A percentile compares a stretch with the other conserved stretches of the same genome.
Evolutionary conservation across 176 grass and related monocot genomes (phyloP).

Genomic region (Musa schizocarpa): DNA sequence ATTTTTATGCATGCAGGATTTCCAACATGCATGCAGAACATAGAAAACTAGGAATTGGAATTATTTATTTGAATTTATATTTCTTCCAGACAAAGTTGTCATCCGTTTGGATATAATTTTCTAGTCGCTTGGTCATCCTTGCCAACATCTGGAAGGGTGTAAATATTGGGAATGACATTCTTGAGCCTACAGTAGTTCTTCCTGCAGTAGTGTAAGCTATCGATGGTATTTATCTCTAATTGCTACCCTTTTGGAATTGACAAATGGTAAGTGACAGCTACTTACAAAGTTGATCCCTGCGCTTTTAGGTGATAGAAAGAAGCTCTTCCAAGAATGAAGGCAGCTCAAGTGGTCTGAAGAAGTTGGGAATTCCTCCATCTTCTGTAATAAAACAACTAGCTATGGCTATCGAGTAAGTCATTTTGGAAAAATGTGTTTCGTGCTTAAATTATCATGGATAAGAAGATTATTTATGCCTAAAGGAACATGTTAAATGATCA

Average conservation of each 20-base stretch:
- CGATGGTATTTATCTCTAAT: constrained; percentile 1
- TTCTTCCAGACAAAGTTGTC: neutral
- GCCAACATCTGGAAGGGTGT: neutral
- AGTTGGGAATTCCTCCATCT: constrained; percentile 41
- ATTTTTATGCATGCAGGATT: too few relatives aligned
- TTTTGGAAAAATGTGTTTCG: constrained; percentile 10
- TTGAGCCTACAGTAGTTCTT: neutral
- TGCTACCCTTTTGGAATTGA: neutral
- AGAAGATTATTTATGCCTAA: neutral
- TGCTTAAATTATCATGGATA: constrained; percentile 2
- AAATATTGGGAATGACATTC: neutral
- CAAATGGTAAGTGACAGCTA: neutral
- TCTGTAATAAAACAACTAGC: constrained; percentile 69
- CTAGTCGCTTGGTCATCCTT: neutral
- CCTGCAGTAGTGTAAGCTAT: neutral
- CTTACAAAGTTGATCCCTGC: constrained; percentile 3
- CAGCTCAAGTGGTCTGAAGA: constrained; percentile 22
- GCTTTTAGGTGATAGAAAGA: constrained; percentile 30
- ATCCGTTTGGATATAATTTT: neutral
- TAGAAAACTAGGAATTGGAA: too few relatives aligned
- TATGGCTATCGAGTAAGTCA: constrained; percentile 70
- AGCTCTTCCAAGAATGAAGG: constrained; percentile 21
- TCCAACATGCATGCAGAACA: too few relatives aligned
- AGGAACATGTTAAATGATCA: too few relatives aligned
- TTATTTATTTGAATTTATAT: too few relatives aligned